These are phyloP conservation scores for Babesia divergens DNA, from an alignment of 169 alveolate genomes.

Conservation along the genomic window DNA sequence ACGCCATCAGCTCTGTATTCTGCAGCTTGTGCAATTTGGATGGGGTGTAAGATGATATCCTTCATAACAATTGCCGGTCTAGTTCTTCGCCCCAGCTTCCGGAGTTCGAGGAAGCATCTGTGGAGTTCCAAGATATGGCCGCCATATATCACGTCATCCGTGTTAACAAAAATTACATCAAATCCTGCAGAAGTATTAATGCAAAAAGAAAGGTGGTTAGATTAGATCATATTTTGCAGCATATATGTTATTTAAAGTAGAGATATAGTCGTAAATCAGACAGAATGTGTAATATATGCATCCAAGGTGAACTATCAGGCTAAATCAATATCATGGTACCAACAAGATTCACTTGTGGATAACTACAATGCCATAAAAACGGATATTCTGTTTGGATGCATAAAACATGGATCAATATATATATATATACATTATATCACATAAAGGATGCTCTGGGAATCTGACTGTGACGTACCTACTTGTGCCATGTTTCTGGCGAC, in stretches of 20 bases:
- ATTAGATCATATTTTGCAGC: conserved; percentile 27
- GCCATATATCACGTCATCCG: conserved; percentile 63
- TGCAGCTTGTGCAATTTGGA: conserved; percentile 76
- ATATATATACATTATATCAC: too few relatives aligned
- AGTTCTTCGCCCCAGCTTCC: conserved; percentile 59
- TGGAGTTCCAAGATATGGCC: conserved; percentile 69
- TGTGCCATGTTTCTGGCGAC: conserved; percentile 59
- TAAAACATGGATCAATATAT: too few relatives aligned
- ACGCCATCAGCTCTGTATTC: conserved; percentile 79
- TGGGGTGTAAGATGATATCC: conserved; percentile 75
- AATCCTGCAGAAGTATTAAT: conserved; percentile 59
- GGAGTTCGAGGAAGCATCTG: conserved; percentile 50
- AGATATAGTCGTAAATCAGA: too few relatives aligned
- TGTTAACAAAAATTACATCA: conserved; percentile 74
- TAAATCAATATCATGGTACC: too few relatives aligned
- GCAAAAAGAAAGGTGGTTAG: too few relatives aligned
- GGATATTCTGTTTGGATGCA: too few relatives aligned
- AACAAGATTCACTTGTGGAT: too few relatives aligned
- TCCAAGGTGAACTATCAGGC: too few relatives aligned
- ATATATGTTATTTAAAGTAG: conserved; percentile 44
- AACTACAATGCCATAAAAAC: too few relatives aligned
- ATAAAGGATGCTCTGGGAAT: too few relatives aligned
- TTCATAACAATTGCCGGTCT: conserved; percentile 79
- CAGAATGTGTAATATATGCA: too few relatives aligned
- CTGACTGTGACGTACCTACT: conserved; percentile 8